A percentile compares a stretch with the other conserved stretches of the same genome.
Evolutionary conservation across 176 grass and related monocot genomes (phyloP).

Genomic region (Stipa capillata): DNA sequence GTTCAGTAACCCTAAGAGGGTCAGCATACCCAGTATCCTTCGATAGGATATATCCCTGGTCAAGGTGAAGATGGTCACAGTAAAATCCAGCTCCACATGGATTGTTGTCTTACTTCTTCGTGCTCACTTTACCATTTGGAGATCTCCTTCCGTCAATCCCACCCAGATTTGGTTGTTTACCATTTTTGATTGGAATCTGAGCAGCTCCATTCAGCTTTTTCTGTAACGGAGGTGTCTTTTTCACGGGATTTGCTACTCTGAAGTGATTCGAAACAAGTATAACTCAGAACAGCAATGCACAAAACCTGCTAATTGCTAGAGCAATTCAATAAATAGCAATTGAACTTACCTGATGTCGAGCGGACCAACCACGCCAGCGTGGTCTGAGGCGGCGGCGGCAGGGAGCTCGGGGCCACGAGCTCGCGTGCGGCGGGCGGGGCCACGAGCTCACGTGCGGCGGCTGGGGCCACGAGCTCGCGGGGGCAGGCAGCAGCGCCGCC

Average conservation of each 20-base stretch:
- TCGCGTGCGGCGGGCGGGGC: no score
- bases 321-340: not conserved
- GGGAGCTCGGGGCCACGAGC: no score
- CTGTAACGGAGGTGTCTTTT: slow-evolving; percentile 17
- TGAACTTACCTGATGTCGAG: slow-evolving; percentile 36
- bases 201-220: slow-evolving; percentile 21
- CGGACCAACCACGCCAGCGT: no score
- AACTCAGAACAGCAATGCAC: not conserved
- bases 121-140: slow-evolving; percentile 28
- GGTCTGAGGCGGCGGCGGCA: no score
- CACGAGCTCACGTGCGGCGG: no score
- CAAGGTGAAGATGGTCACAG: not conserved
- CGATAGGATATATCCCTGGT: not conserved
- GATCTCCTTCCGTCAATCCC: no score
- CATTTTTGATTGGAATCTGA: slow-evolving; percentile 6
- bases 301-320: not conserved
- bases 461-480: no score
- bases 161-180: not conserved
- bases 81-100: slow-evolving; percentile 1
- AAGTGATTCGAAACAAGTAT: not conserved
- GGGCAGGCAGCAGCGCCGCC: no score
- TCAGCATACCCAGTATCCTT: not conserved
- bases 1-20: not conserved
- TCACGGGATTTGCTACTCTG: slow-evolving; percentile 20
- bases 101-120: slow-evolving; percentile 28